phyloP scores from a whole-genome alignment of 768 basidiomycete genomes.

The Rhodotorula babjevae region DNA sequence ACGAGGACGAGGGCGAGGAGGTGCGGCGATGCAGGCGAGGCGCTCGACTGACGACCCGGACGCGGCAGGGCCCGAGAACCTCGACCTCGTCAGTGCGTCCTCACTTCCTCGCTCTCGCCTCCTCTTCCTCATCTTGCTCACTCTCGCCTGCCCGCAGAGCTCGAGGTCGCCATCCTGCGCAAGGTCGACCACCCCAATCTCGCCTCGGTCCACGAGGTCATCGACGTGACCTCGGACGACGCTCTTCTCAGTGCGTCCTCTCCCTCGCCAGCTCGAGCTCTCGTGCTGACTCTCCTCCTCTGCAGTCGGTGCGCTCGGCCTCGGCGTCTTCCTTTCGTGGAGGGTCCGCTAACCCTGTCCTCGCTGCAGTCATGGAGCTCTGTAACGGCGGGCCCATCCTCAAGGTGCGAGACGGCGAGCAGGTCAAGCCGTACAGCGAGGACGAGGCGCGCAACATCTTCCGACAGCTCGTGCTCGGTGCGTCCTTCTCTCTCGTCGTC shows the following conservation, averaged over 20 bases:
- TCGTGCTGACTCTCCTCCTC: background rate
- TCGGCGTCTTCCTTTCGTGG: no score
- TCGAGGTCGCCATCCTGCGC: constrained; percentile 39
- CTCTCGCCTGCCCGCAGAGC: background rate
- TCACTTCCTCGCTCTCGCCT: no score
- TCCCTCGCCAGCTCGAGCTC: no score
- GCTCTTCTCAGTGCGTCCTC: constrained; percentile 32
- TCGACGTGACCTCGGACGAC: constrained; percentile 42
- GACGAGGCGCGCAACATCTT: constrained; percentile 40
- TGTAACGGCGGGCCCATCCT: constrained; percentile 37
- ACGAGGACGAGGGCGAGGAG: constrained; percentile 8
- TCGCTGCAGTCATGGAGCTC: constrained; percentile 32
- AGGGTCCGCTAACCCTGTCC: background rate
- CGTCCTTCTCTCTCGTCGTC: background rate
- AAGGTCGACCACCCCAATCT: constrained; percentile 40
- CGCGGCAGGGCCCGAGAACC: constrained; percentile 26
- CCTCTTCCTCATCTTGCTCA: fast-evolving
- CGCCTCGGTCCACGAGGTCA: constrained; percentile 35
- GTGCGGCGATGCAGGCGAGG: background rate
- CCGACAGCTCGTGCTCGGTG: constrained; percentile 40
- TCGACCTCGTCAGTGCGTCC: constrained; percentile 28
- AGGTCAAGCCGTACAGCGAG: constrained; percentile 27
- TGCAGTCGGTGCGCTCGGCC: constrained; percentile 11
- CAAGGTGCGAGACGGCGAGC: constrained; percentile 21
- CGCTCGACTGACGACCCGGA: constrained; percentile 8